Evolutionary conservation across 208 protist genomes (phyloP), one percentile per base, ranked within the genome.

Genomic region (Vickermania ingenoplastis): DNA sequence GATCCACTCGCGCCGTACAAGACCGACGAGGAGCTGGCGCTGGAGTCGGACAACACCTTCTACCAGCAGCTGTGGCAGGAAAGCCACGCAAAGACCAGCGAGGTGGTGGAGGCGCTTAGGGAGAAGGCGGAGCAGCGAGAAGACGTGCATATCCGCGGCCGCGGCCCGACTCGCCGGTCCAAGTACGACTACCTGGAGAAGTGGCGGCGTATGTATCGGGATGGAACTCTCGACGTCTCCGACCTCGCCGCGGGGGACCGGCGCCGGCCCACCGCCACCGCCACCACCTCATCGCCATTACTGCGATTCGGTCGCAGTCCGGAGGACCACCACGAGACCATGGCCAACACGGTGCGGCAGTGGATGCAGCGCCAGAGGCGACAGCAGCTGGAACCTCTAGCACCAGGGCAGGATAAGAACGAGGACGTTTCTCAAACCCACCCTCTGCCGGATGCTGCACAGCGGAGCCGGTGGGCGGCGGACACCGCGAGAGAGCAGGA

Each of bases 141-240:
- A 23, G 64, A 79, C 50, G 27, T 76, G 14, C 41, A 71, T 14
- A 61, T 74, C n/a, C 57, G 57, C n/a, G 78, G 75, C 11, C 60
- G 76, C 22, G 81, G 83, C 23, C 31, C 80, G 0, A 91, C 84
- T 17, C 73, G 84, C 29, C 77, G 75, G 1, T 90, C 88, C 29
- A 92, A 91, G 73, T 83, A 90, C 63, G 89, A 95, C 63, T 95
- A 95, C 64, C 65, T 95, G 52, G 71, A 84, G 55, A 91, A 91
- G 65, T 95, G 85, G 82, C 61, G 83, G n/a, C 83, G 92, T 53
- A 95, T 95, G 89, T 95, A 95, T 65, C 81, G 79, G 2, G 83
- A 92, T 60, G 89, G 89, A 48, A 92, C 85, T 1, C 81, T 95
- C 26, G 89, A 95, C 51, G 86, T 70, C 1, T 83, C 89, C 22